Evolutionary conservation across 306 rosid species (phyloP).

Genomic region (Cicer arietinum): DNA sequence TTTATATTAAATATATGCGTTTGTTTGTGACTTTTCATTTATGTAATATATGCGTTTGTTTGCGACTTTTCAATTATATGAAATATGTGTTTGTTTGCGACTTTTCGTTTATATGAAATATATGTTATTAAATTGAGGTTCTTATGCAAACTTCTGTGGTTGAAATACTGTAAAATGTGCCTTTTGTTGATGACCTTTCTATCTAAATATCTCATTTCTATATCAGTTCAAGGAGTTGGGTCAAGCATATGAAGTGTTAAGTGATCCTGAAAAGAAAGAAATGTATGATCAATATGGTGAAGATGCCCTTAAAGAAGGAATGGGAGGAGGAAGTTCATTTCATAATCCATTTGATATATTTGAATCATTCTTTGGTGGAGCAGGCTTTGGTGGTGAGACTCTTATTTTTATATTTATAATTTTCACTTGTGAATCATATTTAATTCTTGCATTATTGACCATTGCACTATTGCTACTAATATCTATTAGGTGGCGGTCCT

Average conservation of each 20-base stretch:
- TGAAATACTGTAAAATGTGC: background rate
- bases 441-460: constrained; percentile 20
- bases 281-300: constrained; percentile 80
- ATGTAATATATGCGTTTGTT: background rate
- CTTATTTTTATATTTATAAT: background rate
- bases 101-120: background rate
- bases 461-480: constrained; percentile 2
- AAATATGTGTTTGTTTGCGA: background rate
- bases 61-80: background rate
- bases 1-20: background rate
- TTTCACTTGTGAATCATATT: constrained; percentile 18
- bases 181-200: background rate
- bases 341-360: constrained; percentile 77
- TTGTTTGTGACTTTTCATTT: background rate
- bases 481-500: constrained; percentile 52
- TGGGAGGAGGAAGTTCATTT: constrained; percentile 66
- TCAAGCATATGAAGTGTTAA: constrained; percentile 83
- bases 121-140: constrained; percentile 15
- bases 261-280: constrained; percentile 75
- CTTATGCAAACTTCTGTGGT: background rate
- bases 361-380: constrained; percentile 69
- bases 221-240: constrained; percentile 77
- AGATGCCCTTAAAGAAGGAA: constrained; percentile 84
- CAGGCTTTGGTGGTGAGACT: constrained; percentile 61
- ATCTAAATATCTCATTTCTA: constrained; percentile 19